A percentile compares a stretch with the other conserved stretches of the same genome.
phyloP scores from a whole-genome alignment of 164 flowering plant genomes.

The Pachysandra terminalis region DNA sequence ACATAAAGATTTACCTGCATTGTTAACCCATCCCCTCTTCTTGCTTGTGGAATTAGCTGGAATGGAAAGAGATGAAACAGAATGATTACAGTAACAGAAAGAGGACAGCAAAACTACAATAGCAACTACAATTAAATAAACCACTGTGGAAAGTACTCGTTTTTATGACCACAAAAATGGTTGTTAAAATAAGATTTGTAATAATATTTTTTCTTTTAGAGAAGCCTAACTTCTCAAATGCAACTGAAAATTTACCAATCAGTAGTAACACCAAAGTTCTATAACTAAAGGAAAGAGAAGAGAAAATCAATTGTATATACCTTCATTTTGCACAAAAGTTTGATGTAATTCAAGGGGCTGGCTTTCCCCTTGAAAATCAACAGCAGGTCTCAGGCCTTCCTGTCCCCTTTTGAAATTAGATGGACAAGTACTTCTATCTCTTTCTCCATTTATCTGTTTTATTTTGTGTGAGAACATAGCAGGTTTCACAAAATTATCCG shows the following conservation, averaged over 20 bases:
- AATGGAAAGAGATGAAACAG: conserved; percentile 9
- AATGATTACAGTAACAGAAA: conserved; percentile 1
- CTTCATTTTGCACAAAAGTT: conserved; percentile 21
- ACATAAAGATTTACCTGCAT: conserved; percentile 32
- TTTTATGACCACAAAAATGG: background rate
- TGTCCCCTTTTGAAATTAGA: conserved; percentile 11
- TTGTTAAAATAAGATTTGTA: no score
- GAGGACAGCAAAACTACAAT: background rate
- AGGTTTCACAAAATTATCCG: conserved; percentile 21
- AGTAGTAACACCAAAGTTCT: background rate
- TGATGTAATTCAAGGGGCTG: conserved; percentile 25
- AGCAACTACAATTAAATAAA: no score
- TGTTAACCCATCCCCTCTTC: conserved; percentile 30
- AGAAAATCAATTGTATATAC: no score
- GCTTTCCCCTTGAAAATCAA: conserved; percentile 56
- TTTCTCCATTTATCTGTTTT: conserved; percentile 26
- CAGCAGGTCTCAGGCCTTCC: conserved; percentile 17
- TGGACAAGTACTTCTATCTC: conserved; percentile 16
- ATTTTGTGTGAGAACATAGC: conserved; percentile 16
- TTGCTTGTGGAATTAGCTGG: conserved; percentile 32
- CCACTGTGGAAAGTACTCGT: background rate
- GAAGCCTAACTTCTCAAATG: background rate
- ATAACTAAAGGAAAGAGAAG: no score
- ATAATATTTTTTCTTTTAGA: background rate
- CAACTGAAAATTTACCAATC: background rate